Percentiles rank a stretch among this genome's conserved stretches.
Conservation (phyloP, 2,329 filamentous ascomycete species). For the Colletotrichum spinosum region DNA sequence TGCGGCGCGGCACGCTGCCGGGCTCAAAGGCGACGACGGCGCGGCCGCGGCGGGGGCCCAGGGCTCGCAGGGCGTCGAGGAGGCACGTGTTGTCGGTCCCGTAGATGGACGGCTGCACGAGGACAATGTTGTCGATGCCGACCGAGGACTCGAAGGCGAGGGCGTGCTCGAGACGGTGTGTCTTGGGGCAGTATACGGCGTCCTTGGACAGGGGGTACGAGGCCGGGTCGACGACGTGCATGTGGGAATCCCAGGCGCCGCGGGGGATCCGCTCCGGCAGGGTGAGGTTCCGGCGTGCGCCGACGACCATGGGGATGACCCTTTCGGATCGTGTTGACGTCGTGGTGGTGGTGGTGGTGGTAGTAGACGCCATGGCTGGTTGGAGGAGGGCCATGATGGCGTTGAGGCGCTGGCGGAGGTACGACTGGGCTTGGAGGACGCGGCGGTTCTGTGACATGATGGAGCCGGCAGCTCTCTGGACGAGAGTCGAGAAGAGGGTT, state of each 20-base stretch:
- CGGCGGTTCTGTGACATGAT: constrained; percentile 25
- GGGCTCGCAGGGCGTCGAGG: constrained; percentile 61
- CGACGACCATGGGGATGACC: constrained; percentile 11
- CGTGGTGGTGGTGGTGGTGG: constrained; percentile 5
- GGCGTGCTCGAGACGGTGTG: constrained; percentile 63
- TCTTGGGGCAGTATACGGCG: constrained; percentile 63
- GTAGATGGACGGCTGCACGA: constrained; percentile 73
- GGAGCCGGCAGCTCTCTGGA: constrained; percentile 2
- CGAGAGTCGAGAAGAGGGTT: constrained; percentile 10
- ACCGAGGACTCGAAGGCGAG: constrained; percentile 62
- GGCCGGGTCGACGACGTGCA: constrained; percentile 70
- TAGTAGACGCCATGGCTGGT: constrained; percentile 10
- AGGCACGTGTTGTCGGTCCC: constrained; percentile 70
- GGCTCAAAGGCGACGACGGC: constrained; percentile 70
- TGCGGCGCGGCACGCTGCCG: constrained; percentile 42
- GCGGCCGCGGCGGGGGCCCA: constrained; percentile 62
- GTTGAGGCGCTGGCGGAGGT: constrained; percentile 16
- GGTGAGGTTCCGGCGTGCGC: constrained; percentile 26
- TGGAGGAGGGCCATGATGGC: constrained; percentile 32
- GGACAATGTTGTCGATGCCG: constrained; percentile 65
- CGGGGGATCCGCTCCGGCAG: constrained; percentile 48
- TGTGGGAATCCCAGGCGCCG: constrained; percentile 70
- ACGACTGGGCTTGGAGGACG: constrained; percentile 13
- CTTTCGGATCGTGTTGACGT: constrained; percentile 12
- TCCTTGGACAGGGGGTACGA: constrained; percentile 59